Conservation (phyloP, 768 basidiomycete genomes). For the Termitomyces bulborhizus region DNA sequence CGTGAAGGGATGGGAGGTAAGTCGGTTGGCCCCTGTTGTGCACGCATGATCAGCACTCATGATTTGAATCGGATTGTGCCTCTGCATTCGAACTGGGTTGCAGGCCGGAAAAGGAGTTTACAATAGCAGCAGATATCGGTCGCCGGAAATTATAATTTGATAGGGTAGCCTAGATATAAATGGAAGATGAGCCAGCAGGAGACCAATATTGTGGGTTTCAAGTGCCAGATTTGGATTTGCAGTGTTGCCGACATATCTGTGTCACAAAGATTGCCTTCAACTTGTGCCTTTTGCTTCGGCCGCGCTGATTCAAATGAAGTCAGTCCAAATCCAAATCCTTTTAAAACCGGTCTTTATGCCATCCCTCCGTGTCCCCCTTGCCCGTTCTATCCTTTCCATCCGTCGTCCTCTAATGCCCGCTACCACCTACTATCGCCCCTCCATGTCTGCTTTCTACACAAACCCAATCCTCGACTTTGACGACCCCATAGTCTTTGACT, state of each 20-base stretch:
- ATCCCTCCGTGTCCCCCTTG: slow-evolving; percentile 20
- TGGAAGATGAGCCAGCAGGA: background rate
- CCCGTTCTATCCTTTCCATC: slow-evolving; percentile 12
- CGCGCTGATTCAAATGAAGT: background rate
- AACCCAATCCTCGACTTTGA: slow-evolving; percentile 12
- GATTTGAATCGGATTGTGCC: too few relatives aligned
- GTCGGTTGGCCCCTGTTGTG: slow-evolving; percentile 23
- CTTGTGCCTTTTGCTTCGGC: background rate
- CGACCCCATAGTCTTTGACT: slow-evolving; percentile 19
- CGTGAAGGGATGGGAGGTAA: slow-evolving; percentile 90
- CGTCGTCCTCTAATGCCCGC: slow-evolving; percentile 33
- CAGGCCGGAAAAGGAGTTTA: slow-evolving; percentile 87
- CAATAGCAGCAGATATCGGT: slow-evolving; percentile 67
- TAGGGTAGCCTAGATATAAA: slow-evolving; percentile 1
- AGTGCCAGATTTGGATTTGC: background rate
- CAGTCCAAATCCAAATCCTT: slow-evolving; percentile 29
- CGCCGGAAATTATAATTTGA: slow-evolving; percentile 33
- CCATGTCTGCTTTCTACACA: slow-evolving; percentile 14
- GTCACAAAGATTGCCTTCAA: background rate
- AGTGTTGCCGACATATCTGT: slow-evolving; percentile 4
- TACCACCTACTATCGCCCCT: slow-evolving; percentile 22
- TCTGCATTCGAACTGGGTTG: background rate
- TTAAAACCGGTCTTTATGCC: slow-evolving; percentile 28
- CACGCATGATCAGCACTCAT: slow-evolving; percentile 9
- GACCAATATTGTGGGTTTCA: too few relatives aligned